Evolutionary conservation across 1,284 basidiomycete genomes (phyloP).

Genomic region (Phylloboletellus chloephorus): DNA sequence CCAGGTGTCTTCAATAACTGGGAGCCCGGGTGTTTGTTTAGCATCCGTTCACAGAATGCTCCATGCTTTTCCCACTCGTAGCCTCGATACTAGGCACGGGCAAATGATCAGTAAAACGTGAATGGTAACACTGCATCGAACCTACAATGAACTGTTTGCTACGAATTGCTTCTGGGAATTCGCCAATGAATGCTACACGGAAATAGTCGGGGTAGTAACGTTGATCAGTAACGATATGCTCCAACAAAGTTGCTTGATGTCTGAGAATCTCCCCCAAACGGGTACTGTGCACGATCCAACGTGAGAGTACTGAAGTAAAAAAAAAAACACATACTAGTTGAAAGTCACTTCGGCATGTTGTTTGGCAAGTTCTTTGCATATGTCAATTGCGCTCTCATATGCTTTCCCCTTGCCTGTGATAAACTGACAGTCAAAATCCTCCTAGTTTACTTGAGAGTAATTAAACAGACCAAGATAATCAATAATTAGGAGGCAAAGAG

Average conservation of each 20-base stretch:
- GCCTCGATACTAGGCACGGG: slow-evolving; percentile 68
- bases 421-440: slow-evolving; percentile 5
- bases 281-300: slow-evolving; percentile 38
- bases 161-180: slow-evolving; percentile 78
- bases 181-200: slow-evolving; percentile 89
- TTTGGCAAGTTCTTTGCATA: slow-evolving; percentile 83
- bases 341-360: slow-evolving; percentile 86
- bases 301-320: slow-evolving; percentile 10
- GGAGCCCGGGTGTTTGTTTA: slow-evolving; percentile 87
- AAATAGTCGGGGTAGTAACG: slow-evolving; percentile 91
- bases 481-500: slow-evolving; percentile 77
- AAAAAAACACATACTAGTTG: slow-evolving; percentile 68
- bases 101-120: slow-evolving; percentile 2
- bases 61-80: slow-evolving; percentile 88
- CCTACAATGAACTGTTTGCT: slow-evolving; percentile 84
- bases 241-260: slow-evolving; percentile 79
- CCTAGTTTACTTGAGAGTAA: slow-evolving; percentile 6
- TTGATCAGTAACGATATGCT: slow-evolving; percentile 78
- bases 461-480: slow-evolving; percentile 73
- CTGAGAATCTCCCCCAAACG: slow-evolving; percentile 80
- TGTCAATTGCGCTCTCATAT: slow-evolving; percentile 90
- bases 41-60: slow-evolving; percentile 87
- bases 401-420: slow-evolving; percentile 84
- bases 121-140: slow-evolving; percentile 6
- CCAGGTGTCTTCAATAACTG: slow-evolving; percentile 72